phyloP scores from a whole-genome alignment of 1,284 basidiomycete species.

The Moesziomyces sp. region DNA sequence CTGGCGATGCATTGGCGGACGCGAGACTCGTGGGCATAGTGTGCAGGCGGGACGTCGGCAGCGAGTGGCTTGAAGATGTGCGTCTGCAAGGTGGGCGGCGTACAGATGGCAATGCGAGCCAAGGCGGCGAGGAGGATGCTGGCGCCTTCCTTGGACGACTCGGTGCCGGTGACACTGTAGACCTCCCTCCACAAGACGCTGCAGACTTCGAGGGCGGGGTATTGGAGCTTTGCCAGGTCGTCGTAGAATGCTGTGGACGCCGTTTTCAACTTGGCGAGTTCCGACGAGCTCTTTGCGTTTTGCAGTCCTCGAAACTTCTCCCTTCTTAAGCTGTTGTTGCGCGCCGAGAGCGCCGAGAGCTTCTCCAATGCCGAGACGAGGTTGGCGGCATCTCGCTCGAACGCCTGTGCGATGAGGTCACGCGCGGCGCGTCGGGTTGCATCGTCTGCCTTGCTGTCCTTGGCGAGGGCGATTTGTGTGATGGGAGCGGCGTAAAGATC shows the following conservation, averaged over 20 bases:
- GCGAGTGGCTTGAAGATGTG: slow-evolving; percentile 39
- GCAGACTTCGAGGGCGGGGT: slow-evolving; percentile 38
- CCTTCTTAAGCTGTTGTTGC: slow-evolving; percentile 30
- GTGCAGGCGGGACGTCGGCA: slow-evolving; percentile 16
- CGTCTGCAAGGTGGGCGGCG: slow-evolving; percentile 42
- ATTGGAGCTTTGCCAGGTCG: slow-evolving; percentile 17
- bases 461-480: slow-evolving; percentile 39
- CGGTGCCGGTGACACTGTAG: slow-evolving; percentile 26
- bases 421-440: slow-evolving; percentile 34
- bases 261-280: slow-evolving; percentile 8
- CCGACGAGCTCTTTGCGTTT: not conserved
- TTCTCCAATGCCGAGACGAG: slow-evolving; percentile 25
- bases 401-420: slow-evolving; percentile 41
- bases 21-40: slow-evolving; percentile 35
- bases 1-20: slow-evolving; percentile 40
- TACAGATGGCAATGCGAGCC: slow-evolving; percentile 32
- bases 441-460: slow-evolving; percentile 20
- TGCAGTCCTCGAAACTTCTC: not conserved
- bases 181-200: slow-evolving; percentile 47
- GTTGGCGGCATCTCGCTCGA: slow-evolving; percentile 37
- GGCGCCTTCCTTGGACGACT: slow-evolving; percentile 26
- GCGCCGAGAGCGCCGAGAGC: slow-evolving; percentile 29
- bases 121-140: slow-evolving; percentile 47
- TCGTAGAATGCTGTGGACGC: slow-evolving; percentile 28
- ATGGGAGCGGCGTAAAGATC: slow-evolving; percentile 56